Conservation (phyloP, 805 yeast species). For the Teunomyces tritomae region DNA sequence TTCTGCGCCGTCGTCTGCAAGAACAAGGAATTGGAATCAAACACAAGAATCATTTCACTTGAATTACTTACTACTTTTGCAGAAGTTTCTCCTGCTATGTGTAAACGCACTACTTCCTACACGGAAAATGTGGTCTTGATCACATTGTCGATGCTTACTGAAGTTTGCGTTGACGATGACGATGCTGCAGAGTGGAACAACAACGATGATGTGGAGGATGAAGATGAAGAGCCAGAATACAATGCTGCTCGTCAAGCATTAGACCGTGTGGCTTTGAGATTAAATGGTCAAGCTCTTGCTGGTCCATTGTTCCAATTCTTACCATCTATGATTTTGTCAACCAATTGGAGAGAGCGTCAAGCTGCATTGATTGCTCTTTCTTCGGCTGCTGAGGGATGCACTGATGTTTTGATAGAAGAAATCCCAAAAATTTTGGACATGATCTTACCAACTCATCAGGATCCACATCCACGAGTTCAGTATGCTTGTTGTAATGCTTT, state of each 20-base stretch:
- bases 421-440: conserved; percentile 79
- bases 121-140: conserved; percentile 68
- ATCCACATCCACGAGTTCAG: conserved; percentile 91
- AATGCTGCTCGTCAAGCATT: conserved; percentile 93
- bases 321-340: conserved; percentile 76
- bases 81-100: conserved; percentile 94
- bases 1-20: conserved; percentile 83
- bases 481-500: conserved; percentile 96
- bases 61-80: conserved; percentile 88
- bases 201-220: conserved; percentile 71
- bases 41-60: conserved; percentile 79
- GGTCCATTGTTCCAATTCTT: conserved; percentile 82
- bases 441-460: conserved; percentile 81
- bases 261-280: conserved; percentile 81
- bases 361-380: conserved; percentile 97
- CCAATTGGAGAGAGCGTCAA: conserved; percentile 90
- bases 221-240: conserved; percentile 76
- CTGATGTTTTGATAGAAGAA: conserved; percentile 80
- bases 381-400: conserved; percentile 96
- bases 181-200: conserved; percentile 87
- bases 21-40: conserved; percentile 73
- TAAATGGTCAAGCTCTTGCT: conserved; percentile 82
- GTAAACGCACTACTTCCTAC: conserved; percentile 73
- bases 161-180: conserved; percentile 84
- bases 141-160: conserved; percentile 84